Conservation (phyloP, 2,329 filamentous ascomycete species). For the Xylariales sp. region DNA sequence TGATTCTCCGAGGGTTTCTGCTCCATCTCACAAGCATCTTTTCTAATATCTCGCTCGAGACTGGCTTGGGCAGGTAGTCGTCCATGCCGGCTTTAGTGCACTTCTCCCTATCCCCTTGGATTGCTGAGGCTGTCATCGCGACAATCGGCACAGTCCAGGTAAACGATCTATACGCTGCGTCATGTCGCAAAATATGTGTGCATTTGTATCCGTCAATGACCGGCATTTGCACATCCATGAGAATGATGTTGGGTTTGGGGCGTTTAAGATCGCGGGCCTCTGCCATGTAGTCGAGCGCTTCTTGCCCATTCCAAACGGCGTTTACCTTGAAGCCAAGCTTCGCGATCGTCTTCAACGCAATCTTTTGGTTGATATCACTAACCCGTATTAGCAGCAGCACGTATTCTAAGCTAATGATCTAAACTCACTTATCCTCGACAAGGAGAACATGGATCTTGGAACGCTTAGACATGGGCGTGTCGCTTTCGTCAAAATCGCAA, state of each 20-base stretch:
- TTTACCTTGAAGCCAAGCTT: conserved; percentile 5
- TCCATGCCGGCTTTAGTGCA: conserved; percentile 8
- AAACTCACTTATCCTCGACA: conserved; percentile 7
- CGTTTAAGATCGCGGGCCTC: not conserved
- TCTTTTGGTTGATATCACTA: conserved; percentile 4
- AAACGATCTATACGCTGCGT: not conserved
- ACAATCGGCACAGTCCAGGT: not conserved
- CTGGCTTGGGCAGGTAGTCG: conserved; percentile 4
- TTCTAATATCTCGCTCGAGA: not conserved
- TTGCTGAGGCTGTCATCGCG: conserved; percentile 12
- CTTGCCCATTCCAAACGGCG: conserved; percentile 8
- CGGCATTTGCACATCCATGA: conserved; percentile 13
- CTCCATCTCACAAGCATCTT: conserved; percentile 8
- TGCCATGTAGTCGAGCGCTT: conserved; percentile 2
- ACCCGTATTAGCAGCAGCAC: not conserved
- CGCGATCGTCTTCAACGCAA: conserved; percentile 2
- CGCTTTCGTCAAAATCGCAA: not conserved
- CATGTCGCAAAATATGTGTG: not conserved
- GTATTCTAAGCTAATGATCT: not conserved
- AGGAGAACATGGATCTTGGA: not conserved
- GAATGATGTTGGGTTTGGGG: conserved; percentile 5
- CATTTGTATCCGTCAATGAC: conserved; percentile 1
- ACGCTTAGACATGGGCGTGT: not conserved
- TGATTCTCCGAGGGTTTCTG: not conserved
- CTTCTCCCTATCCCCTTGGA: conserved; percentile 2